Percentiles rank a stretch among this genome's conserved stretches.
phyloP scores from a whole-genome alignment of 2,329 filamentous ascomycete genomes.

The Penicillium sp. region DNA sequence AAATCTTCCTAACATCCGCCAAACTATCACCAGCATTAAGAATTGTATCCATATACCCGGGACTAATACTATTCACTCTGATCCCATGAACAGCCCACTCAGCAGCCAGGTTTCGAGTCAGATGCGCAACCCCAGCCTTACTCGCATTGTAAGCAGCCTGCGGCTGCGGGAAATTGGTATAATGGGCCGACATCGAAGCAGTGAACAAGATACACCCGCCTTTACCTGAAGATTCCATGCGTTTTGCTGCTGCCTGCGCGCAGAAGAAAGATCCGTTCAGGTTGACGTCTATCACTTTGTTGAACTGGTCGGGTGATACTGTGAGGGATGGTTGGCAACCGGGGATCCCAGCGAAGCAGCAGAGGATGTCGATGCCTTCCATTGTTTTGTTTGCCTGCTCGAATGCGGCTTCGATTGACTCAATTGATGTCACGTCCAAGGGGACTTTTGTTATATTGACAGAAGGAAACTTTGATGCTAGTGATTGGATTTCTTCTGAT shows the following conservation, averaged over 20 bases:
- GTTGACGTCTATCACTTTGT: constrained; percentile 68
- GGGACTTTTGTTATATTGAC: constrained; percentile 51
- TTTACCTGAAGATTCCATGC: constrained; percentile 26
- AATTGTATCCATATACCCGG: constrained; percentile 76
- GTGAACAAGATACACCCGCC: constrained; percentile 59
- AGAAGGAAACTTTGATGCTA: constrained; percentile 57
- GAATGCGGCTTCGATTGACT: constrained; percentile 25
- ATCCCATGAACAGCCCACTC: constrained; percentile 74
- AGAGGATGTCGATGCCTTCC: constrained; percentile 56
- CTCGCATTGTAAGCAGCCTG: constrained; percentile 71
- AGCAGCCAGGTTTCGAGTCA: constrained; percentile 66
- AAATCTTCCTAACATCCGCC: constrained; percentile 53
- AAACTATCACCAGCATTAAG: constrained; percentile 66
- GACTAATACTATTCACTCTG: constrained; percentile 67
- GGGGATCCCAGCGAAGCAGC: constrained; percentile 70
- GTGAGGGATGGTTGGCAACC: constrained; percentile 61
- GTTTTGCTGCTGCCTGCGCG: constrained; percentile 62
- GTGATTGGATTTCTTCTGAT: constrained; percentile 42
- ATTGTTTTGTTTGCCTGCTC: constrained; percentile 34
- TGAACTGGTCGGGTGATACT: constrained; percentile 60
- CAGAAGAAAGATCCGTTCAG: constrained; percentile 69
- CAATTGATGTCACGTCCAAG: constrained; percentile 61
- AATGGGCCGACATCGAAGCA: constrained; percentile 66
- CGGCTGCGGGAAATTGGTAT: constrained; percentile 71
- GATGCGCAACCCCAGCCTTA: constrained; percentile 65